Percentiles rank a stretch among this genome's conserved stretches.
Evolutionary conservation across 805 yeast genomes (phyloP).

Genomic region (Starmerella geochares): DNA sequence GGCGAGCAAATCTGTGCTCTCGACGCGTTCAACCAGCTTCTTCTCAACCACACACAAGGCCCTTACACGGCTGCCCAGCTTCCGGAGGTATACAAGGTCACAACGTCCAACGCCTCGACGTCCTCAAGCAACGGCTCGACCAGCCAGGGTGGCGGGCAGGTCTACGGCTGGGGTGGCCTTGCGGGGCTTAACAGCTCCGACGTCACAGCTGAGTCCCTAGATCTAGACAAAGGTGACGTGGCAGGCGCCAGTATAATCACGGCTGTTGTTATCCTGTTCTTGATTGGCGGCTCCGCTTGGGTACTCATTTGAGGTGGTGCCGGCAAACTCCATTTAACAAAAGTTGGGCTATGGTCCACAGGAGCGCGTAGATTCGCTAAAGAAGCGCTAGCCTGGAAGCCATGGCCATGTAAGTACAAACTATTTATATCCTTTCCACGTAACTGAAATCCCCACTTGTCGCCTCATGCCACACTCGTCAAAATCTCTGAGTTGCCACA

Average conservation of each 20-base stretch:
- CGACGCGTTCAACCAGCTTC: conserved; percentile 41
- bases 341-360: no score
- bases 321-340: no score
- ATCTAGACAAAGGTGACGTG: conserved; percentile 41
- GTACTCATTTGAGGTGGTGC: conserved; percentile 15
- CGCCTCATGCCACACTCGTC: no score
- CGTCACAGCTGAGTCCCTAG: conserved; percentile 19
- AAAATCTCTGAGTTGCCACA: no score
- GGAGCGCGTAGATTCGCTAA: no score
- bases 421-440: neutral
- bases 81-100: conserved; percentile 19
- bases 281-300: conserved; percentile 61
- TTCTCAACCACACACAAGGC: conserved; percentile 20
- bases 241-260: conserved; percentile 85
- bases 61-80: conserved; percentile 25
- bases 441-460: neutral
- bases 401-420: neutral
- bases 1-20: conserved; percentile 88
- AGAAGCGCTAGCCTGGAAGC: no score
- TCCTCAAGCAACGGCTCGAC: conserved; percentile 11
- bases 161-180: conserved; percentile 26
- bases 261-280: conserved; percentile 51
- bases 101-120: conserved; percentile 2
- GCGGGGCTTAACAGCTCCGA: conserved; percentile 26
- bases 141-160: conserved; percentile 15